Percentiles rank a stretch among this genome's conserved stretches.
These are phyloP conservation scores for Candida insectalens DNA, from an alignment of 805 yeast genomes.

Conservation along the genomic window DNA sequence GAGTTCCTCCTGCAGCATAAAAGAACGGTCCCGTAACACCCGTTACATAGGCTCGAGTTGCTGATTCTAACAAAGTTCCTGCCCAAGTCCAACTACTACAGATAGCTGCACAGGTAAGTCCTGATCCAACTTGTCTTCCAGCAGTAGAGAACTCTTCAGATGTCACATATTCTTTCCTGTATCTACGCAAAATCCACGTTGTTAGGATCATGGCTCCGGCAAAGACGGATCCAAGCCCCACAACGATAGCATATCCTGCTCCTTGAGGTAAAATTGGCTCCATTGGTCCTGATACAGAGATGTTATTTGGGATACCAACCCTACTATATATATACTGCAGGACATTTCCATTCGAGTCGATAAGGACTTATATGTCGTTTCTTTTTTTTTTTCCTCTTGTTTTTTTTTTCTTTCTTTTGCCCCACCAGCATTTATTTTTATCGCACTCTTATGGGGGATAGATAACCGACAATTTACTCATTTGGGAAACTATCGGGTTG, in stretches of 20 bases:
- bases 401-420: too few relatives aligned
- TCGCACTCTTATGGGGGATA: too few relatives aligned
- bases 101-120: constrained; percentile 81
- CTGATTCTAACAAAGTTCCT: constrained; percentile 65
- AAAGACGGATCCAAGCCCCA: constrained; percentile 79
- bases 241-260: constrained; percentile 81
- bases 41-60: constrained; percentile 67
- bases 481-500: too few relatives aligned
- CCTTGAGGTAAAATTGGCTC: constrained; percentile 59
- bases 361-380: too few relatives aligned
- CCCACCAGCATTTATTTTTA: too few relatives aligned
- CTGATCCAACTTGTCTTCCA: constrained; percentile 79
- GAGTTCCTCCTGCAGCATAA: constrained; percentile 88
- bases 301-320: too few relatives aligned
- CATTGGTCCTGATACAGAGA: too few relatives aligned
- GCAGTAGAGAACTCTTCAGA: constrained; percentile 94
- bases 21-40: constrained; percentile 74
- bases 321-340: too few relatives aligned
- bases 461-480: too few relatives aligned
- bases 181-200: constrained; percentile 62
- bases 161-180: constrained; percentile 78
- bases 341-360: too few relatives aligned
- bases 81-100: constrained; percentile 94
- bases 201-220: constrained; percentile 64
- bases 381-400: too few relatives aligned